Evolutionary conservation across 2,329 filamentous ascomycete species (phyloP).

Genomic region (Chalaropsis ovoidea): DNA sequence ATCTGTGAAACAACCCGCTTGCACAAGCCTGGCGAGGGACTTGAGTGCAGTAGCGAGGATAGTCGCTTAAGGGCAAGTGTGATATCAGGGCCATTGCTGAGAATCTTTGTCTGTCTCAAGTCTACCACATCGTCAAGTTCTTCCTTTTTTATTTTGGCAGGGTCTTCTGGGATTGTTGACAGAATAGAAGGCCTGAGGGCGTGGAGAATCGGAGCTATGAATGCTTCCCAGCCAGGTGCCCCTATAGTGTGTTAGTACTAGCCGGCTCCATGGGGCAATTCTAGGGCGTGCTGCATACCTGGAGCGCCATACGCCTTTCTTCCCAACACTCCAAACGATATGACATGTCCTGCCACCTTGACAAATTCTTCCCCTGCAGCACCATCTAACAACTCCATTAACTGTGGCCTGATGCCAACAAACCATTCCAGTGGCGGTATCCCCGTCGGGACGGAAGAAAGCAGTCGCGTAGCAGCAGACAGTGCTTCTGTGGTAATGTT

Average conservation of each 20-base stretch:
- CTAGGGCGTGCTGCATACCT: conserved; percentile 32
- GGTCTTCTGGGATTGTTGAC: background rate
- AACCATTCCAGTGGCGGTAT: conserved; percentile 52
- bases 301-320: conserved; percentile 54
- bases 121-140: conserved; percentile 37
- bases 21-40: conserved; percentile 56
- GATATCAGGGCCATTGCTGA: conserved; percentile 43
- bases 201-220: conserved; percentile 49
- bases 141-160: conserved; percentile 28
- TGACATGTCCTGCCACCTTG: conserved; percentile 51
- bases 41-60: conserved; percentile 47
- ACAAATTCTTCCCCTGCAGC: conserved; percentile 46
- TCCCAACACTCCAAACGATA: conserved; percentile 57
- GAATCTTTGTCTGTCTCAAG: conserved; percentile 35
- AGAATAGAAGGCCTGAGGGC: conserved; percentile 40
- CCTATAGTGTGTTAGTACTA: conserved; percentile 32
- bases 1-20: conserved; percentile 51
- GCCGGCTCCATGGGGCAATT: background rate
- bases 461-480: conserved; percentile 50
- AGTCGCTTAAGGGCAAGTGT: conserved; percentile 45
- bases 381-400: conserved; percentile 53
- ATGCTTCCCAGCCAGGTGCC: conserved; percentile 50
- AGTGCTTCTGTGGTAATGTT: conserved; percentile 60
- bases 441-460: conserved; percentile 49
- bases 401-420: conserved; percentile 48